Base-by-base conservation (phyloP, 2,329 filamentous ascomycete species). In the Exophiala alcalophila region DNA sequence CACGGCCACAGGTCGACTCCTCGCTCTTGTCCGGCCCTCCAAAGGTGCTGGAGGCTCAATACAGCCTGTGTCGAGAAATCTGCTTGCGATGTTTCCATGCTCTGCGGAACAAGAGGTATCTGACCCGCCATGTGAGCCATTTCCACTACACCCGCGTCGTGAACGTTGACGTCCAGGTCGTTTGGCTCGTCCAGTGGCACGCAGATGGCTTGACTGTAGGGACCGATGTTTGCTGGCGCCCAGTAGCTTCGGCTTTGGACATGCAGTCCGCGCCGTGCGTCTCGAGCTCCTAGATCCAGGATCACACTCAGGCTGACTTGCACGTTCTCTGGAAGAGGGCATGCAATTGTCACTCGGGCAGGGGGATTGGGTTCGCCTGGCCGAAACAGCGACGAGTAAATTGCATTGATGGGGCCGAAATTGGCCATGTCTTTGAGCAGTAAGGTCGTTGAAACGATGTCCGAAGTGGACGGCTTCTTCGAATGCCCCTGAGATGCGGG, bases 181-280 rank as follows among this genome's bases (percentile, higher is more conserved):
- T 16, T 5, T 12, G 15, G 8, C 4, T 9, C 27, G 11, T 44
- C 45, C 6, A 72, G 58, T 8, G 70, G 70, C 8, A 79, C 66
- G 2, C 76, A 72, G 35, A 92, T 80, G 3, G 89, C 88, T 67
- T 98, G 92, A 42, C 90, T 96, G 65, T 97, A 97, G 0, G 92
- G 92, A 0, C 92, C 92, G 40, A 98, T 97, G 59, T 97, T 97
- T 14, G 92, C 91, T 0, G 92, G 92, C 0, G 92, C 92, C 92
- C 92, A 98, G 71, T 97, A 97, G 8, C 88, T 94, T 26, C 86
- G 74, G 3, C 86, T 90, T 65, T 97, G 92, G 4, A 98, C 90
- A 62, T 98, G 92, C 1, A 97, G 74, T 0, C 65, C 85, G 44
- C 67, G 62, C 21, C 71, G 64, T 26, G 46, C 40, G 12, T 54